Evolutionary conservation across 2,329 filamentous ascomycete genomes (phyloP), one percentile per base, ranked within the genome.

Genomic region (Gyromitra esculenta): DNA sequence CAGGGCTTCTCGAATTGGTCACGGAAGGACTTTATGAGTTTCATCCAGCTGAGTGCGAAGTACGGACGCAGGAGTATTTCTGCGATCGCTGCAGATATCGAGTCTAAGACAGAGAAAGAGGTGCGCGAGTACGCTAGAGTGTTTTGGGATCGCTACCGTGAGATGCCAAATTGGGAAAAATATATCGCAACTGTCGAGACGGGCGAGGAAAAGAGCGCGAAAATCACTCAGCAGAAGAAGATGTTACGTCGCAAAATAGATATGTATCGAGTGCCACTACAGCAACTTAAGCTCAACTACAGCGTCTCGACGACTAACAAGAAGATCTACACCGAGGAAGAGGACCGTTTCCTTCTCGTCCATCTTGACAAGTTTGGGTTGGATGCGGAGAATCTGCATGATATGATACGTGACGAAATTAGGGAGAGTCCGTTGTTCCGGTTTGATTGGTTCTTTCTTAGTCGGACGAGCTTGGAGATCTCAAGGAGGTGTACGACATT

Each of bases 371-470:
- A 91, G 83, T 92, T 94, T 81, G 96, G 96, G 5, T 90, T 99
- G 45, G 96, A 99, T 82, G 91, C 92, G 0, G 95, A 98, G 81
- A 89, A 89, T 43, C 88, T 99, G 78, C 96, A 96, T 83, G 96
- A 99, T 81, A 91, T 90, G 83, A 97, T 99, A 82, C 91, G 96
- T n/a, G 95, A 98, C 79, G 96, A 98, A 83, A 97, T 99, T 79
- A 91, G 94, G 43, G 94, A 97, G 79, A 95, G 91, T 73, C 94
- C 96, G 8, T 86, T 99, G 2, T 99, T 99, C 88, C 90, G 96
- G 50, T 99, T 99, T 81, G 96, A 99, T 83, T 99, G 96, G 96
- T 99, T 99, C 86, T 97, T 99, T 87, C 88, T 99, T 52, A 97
- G 93, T 83, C 90, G 96, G 59, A 99, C 95, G 2, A 93, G 96